phyloP scores from a whole-genome alignment of 164 flowering plant species.

The Euptelea pleiosperma region DNA sequence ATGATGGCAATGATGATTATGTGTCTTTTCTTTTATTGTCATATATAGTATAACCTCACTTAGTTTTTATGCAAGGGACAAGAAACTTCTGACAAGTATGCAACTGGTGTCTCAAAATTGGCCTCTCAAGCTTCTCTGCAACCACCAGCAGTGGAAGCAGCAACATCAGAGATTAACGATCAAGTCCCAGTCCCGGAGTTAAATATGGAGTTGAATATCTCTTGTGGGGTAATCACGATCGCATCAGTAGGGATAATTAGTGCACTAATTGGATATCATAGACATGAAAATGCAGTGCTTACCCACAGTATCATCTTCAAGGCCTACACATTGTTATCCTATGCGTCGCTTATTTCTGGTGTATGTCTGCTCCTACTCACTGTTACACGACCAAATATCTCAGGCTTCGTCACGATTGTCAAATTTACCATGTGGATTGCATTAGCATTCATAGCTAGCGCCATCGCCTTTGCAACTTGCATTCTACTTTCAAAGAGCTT shows the following conservation, averaged over 20 bases:
- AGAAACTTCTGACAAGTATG: too few species aligned
- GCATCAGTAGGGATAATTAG: not conserved
- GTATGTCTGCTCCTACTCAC: not conserved
- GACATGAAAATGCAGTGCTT: not conserved
- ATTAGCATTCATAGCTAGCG: not conserved
- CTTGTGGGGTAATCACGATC: not conserved
- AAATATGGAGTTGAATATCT: not conserved
- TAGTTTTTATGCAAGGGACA: too few species aligned
- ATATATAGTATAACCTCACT: too few species aligned
- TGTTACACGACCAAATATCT: not conserved
- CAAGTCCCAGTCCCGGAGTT: not conserved
- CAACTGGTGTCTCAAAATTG: too few species aligned
- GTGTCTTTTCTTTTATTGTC: too few species aligned
- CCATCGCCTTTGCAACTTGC: not conserved
- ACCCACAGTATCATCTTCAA: not conserved
- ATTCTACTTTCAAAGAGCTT: not conserved
- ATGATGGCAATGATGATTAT: too few species aligned
- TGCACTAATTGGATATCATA: not conserved
- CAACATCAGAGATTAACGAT: not conserved
- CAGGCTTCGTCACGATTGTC: not conserved
- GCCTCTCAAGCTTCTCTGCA: too few species aligned
- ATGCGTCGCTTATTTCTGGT: not conserved
- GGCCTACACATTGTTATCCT: not conserved
- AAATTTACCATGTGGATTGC: conserved; percentile 1
- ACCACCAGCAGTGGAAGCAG: too few species aligned